Evolutionary conservation across 495 filamentous ascomycete genomes (phyloP).

Genomic region (Cairneyella variabilis): DNA sequence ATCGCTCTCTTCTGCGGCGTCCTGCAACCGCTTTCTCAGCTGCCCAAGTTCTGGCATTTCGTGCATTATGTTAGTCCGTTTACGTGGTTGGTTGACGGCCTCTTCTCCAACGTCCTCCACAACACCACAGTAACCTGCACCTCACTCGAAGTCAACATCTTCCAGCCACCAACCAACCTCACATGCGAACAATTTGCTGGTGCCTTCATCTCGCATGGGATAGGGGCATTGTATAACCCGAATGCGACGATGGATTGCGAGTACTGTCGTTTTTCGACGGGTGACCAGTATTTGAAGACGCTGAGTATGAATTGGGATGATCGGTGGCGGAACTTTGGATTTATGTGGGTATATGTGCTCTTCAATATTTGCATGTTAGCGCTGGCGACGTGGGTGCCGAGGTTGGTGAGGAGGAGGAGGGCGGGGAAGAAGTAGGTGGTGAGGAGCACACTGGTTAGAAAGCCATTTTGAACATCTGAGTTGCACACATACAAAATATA

Average conservation of each 20-base stretch:
- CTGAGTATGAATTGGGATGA: slow-evolving; percentile 54
- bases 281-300: slow-evolving; percentile 60
- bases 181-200: slow-evolving; percentile 43
- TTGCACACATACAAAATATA: too few relatives aligned
- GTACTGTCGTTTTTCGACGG: slow-evolving; percentile 68
- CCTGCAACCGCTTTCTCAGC: slow-evolving; percentile 45
- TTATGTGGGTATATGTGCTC: slow-evolving; percentile 52
- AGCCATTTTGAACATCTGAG: too few relatives aligned
- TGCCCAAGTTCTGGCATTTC: slow-evolving; percentile 59
- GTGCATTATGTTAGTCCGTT: slow-evolving; percentile 66
- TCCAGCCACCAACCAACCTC: slow-evolving; percentile 39
- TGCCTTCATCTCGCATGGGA: not conserved
- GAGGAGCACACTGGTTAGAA: too few relatives aligned
- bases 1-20: slow-evolving; percentile 57
- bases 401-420: not conserved
- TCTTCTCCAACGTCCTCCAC: slow-evolving; percentile 42
- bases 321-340: slow-evolving; percentile 58
- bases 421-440: too few relatives aligned
- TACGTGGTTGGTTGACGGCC: slow-evolving; percentile 55
- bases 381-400: not conserved
- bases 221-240: slow-evolving; percentile 49
- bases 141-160: slow-evolving; percentile 40
- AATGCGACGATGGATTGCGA: slow-evolving; percentile 48
- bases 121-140: slow-evolving; percentile 41
- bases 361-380: not conserved